These are phyloP conservation scores for Fusarium mangiferae DNA, from an alignment of 2,329 filamentous ascomycete genomes.

Conservation along the genomic window DNA sequence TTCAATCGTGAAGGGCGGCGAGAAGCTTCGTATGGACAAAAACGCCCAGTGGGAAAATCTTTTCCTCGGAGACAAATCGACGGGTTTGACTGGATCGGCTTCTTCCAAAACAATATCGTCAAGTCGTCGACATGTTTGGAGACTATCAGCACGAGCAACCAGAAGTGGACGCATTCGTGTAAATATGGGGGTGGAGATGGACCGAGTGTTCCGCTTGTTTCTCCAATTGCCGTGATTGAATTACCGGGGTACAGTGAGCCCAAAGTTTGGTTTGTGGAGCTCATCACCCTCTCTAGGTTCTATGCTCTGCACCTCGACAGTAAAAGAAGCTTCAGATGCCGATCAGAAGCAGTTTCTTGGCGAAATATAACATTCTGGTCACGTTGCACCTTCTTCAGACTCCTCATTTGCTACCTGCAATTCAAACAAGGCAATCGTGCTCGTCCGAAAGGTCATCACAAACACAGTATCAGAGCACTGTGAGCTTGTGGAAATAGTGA, in stretches of 20 bases:
- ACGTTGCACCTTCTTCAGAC: background rate
- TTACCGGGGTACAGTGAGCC: conserved; percentile 14
- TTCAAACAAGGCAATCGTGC: background rate
- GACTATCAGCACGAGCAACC: conserved; percentile 3
- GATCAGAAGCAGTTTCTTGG: conserved; percentile 4
- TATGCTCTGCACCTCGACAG: background rate
- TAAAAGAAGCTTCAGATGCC: conserved; percentile 3
- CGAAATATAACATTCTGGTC: background rate
- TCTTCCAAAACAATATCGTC: conserved; percentile 19
- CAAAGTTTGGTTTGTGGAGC: background rate
- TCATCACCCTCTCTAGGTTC: background rate
- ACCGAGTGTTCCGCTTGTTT: conserved; percentile 25
- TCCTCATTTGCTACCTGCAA: background rate
- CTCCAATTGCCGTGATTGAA: conserved; percentile 29
- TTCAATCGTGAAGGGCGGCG: background rate
- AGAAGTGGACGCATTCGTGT: conserved; percentile 13
- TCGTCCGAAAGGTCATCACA: background rate
- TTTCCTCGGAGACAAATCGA: background rate
- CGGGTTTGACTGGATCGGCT: background rate
- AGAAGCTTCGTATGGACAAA: background rate
- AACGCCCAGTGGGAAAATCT: background rate
- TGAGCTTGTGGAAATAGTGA: background rate
- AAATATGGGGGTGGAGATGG: conserved; percentile 29
- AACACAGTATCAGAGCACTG: conserved; percentile 17
- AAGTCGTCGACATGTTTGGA: conserved; percentile 1